Evolutionary conservation across 2,329 filamentous ascomycete species (phyloP).

Genomic region (Orbilia blumenaviensis): DNA sequence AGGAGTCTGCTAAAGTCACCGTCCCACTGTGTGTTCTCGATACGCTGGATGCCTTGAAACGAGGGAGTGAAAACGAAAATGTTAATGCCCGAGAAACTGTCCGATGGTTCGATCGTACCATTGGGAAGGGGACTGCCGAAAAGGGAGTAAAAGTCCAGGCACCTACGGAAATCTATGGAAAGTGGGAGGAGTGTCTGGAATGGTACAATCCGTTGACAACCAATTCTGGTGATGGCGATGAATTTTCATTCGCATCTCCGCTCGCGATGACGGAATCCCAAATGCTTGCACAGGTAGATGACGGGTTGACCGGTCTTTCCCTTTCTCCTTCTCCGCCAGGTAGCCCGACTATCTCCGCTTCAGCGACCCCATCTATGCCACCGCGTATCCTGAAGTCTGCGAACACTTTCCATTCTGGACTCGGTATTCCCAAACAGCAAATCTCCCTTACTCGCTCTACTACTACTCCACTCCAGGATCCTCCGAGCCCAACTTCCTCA

Average conservation of each 20-base stretch:
- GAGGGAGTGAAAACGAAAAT: constrained; percentile 59
- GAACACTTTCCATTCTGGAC: constrained; percentile 29
- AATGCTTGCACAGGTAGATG: constrained; percentile 43
- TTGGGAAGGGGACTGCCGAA: constrained; percentile 63
- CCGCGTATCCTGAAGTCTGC: constrained; percentile 40
- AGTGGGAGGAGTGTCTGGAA: constrained; percentile 58
- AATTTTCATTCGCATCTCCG: constrained; percentile 35
- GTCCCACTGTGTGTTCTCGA: constrained; percentile 64
- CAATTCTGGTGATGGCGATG: constrained; percentile 34
- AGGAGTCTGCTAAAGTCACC: constrained; percentile 65
- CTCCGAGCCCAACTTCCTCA: constrained; percentile 28
- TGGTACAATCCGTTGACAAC: constrained; percentile 45
- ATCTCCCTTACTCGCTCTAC: constrained; percentile 28
- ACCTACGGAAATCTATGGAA: constrained; percentile 65
- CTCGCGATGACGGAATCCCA: constrained; percentile 44
- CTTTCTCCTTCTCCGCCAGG: constrained; percentile 47
- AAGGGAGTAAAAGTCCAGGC: constrained; percentile 64
- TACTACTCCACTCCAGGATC: constrained; percentile 23
- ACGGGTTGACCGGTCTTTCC: constrained; percentile 29
- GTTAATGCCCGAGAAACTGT: constrained; percentile 66
- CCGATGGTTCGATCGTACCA: constrained; percentile 65
- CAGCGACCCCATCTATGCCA: constrained; percentile 23
- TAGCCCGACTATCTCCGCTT: constrained; percentile 26
- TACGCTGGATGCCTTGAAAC: constrained; percentile 58
- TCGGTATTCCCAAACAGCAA: constrained; percentile 26